A percentile compares a stretch with the other conserved stretches of the same genome.
These are phyloP conservation scores for Solanum pennellii DNA, from an alignment of 257 asterid genomes.

Conservation along the genomic window DNA sequence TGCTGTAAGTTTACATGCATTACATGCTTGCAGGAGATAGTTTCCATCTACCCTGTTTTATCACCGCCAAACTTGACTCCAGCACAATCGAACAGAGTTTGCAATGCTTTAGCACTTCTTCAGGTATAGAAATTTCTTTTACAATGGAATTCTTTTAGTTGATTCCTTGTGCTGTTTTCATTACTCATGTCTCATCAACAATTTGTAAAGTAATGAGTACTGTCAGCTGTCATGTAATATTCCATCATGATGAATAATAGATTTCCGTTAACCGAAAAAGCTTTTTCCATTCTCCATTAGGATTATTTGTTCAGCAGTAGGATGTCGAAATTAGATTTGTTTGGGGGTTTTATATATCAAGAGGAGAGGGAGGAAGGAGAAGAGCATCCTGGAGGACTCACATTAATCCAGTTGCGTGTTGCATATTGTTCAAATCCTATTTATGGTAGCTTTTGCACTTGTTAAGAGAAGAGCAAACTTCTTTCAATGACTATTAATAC, in stretches of 20 bases:
- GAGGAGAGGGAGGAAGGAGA: neutral
- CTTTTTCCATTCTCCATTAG: neutral
- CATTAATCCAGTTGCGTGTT: neutral
- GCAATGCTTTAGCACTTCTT: conserved; percentile 97
- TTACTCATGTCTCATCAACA: neutral
- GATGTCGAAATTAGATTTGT: neutral
- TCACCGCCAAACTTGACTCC: conserved; percentile 94
- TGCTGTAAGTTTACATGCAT: neutral
- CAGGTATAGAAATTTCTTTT: conserved; percentile 38
- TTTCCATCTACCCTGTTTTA: conserved; percentile 84
- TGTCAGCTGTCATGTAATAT: neutral
- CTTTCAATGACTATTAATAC: neutral
- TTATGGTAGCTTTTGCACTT: neutral
- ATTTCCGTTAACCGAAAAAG: neutral
- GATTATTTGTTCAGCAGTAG: neutral
- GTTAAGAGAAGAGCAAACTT: neutral
- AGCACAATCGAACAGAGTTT: conserved; percentile 84
- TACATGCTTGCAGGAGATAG: conserved; percentile 62
- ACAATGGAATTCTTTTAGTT: neutral
- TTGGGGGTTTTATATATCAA: neutral
- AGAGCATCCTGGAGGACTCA: neutral
- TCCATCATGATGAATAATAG: neutral
- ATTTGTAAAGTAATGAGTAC: neutral
- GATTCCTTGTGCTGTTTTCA: neutral
- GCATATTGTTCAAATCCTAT: neutral